Evolutionary conservation across 148 eudicot species (phyloP).

Genomic region (Pouteria glomerata): DNA sequence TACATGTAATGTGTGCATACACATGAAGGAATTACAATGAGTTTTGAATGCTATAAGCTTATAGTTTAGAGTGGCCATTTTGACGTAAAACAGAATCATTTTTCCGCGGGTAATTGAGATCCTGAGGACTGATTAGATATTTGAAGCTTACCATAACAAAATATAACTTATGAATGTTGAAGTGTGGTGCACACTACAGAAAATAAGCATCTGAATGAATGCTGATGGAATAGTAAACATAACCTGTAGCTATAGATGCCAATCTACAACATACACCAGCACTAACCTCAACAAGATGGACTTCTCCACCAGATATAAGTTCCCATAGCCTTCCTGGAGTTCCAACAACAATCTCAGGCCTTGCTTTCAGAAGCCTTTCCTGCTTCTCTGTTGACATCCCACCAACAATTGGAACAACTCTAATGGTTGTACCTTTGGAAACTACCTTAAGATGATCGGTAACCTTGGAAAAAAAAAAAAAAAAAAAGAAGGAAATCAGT

Average conservation of each 20-base stretch:
- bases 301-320: constrained; percentile 93
- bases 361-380: constrained; percentile 76
- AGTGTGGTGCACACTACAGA: neutral
- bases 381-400: constrained; percentile 95
- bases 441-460: constrained; percentile 83
- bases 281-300: constrained; percentile 87
- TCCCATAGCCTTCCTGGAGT: constrained; percentile 99
- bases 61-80: neutral
- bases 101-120: neutral
- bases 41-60: neutral
- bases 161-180: neutral
- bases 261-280: constrained; percentile 8
- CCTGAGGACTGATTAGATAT: neutral
- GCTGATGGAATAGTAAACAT: neutral
- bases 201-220: neutral
- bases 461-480: constrained; percentile 40
- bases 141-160: neutral
- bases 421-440: constrained; percentile 55
- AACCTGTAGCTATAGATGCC: neutral
- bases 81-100: neutral
- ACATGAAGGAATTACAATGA: neutral
- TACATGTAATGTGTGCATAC: neutral
- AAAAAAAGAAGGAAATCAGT: neutral
- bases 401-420: constrained; percentile 88
- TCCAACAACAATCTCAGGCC: constrained; percentile 96